Evolutionary conservation across 2,329 filamentous ascomycete genomes (phyloP).

Genomic region (Cercospora beticola): DNA sequence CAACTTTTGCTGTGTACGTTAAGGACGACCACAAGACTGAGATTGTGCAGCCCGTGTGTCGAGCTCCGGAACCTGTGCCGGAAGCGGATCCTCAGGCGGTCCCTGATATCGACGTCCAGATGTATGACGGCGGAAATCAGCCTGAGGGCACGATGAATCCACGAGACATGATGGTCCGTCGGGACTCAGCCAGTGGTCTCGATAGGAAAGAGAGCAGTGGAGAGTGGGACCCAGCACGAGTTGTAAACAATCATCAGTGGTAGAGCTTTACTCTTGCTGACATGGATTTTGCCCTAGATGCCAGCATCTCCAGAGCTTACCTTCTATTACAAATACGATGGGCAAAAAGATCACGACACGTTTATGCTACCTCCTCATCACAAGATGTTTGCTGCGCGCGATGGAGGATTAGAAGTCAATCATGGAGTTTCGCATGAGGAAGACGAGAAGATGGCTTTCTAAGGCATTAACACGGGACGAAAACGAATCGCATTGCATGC

Average conservation of each 20-base stretch:
- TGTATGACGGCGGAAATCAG: neutral
- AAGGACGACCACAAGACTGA: constrained; percentile 62
- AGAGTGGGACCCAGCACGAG: neutral
- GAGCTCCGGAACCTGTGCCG: constrained; percentile 29
- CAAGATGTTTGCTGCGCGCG: neutral
- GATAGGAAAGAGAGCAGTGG: neutral
- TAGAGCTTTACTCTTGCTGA: neutral
- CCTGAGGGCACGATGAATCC: constrained; percentile 3
- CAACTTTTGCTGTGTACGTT: constrained; percentile 84
- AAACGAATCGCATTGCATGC: neutral
- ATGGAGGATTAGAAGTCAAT: neutral
- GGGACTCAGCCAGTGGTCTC: neutral
- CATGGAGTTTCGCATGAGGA: neutral
- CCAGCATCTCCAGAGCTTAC: neutral
- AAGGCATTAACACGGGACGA: neutral
- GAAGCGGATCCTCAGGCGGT: constrained; percentile 3
- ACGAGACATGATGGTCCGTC: neutral
- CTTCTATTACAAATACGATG: neutral
- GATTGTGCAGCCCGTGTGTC: constrained; percentile 51
- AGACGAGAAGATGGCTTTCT: neutral
- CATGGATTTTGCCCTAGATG: neutral
- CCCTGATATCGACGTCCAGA: neutral
- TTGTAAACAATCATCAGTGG: neutral
- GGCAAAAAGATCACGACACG: neutral
- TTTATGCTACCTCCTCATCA: neutral